Conservation (phyloP, 257 asterid species). For the Primulina tabacum region DNA sequence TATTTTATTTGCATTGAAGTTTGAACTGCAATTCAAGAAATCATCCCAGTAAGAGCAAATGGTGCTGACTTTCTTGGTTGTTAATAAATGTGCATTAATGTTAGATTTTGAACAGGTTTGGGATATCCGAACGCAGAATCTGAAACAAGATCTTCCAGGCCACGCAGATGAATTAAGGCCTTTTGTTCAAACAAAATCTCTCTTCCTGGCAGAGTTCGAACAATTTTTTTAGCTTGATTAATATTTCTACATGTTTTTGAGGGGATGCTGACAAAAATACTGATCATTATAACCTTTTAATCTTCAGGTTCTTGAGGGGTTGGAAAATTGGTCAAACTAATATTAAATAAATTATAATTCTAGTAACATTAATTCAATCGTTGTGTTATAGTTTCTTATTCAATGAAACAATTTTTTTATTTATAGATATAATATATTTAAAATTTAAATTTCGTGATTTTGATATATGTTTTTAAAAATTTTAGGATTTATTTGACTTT, state of each 20-base stretch:
- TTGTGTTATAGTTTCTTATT: too few relatives aligned
- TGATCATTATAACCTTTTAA: neutral
- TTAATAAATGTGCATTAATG: conserved; percentile 17
- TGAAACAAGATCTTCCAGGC: conserved; percentile 97
- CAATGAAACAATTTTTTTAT: too few relatives aligned
- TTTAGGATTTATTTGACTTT: too few relatives aligned
- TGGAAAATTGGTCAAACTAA: too few relatives aligned
- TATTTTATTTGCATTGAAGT: neutral
- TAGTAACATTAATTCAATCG: too few relatives aligned
- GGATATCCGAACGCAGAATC: conserved; percentile 83
- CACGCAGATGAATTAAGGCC: conserved; percentile 88
- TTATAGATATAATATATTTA: too few relatives aligned
- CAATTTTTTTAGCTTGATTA: neutral
- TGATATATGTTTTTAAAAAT: too few relatives aligned
- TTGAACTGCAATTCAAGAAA: neutral
- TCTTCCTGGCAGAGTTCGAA: neutral
- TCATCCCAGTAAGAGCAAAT: neutral
- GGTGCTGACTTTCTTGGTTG: neutral
- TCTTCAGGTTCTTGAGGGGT: conserved; percentile 63
- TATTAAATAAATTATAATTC: too few relatives aligned
- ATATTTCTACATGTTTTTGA: neutral
- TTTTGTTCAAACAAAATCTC: neutral
- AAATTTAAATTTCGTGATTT: too few relatives aligned
- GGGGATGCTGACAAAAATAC: neutral
- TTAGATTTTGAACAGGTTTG: conserved; percentile 55